Conservation (phyloP, 2,329 filamentous ascomycete genomes). For the Leptodontidium sp. region DNA sequence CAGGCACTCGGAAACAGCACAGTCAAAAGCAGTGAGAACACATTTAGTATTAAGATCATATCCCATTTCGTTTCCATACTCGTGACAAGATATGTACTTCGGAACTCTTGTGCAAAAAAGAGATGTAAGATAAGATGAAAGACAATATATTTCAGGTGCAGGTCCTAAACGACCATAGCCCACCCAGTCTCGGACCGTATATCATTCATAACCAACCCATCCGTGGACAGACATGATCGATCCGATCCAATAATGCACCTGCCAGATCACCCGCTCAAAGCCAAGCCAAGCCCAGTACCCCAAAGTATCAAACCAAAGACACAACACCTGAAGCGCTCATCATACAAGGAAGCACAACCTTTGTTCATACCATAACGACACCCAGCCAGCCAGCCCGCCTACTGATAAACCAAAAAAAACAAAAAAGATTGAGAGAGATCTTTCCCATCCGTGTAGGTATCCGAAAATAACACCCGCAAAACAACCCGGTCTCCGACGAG, state of each 20-base stretch:
- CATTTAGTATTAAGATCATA: conserved; percentile 20
- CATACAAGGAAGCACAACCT: conserved; percentile 43
- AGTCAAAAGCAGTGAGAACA: background rate
- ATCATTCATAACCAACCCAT: conserved; percentile 37
- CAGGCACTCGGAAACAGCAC: background rate
- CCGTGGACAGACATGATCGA: conserved; percentile 40
- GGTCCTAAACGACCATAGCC: conserved; percentile 32
- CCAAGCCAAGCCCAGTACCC: conserved; percentile 30
- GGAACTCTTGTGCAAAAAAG: conserved; percentile 6
- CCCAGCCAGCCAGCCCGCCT: conserved; percentile 35
- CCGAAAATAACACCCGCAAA: conserved; percentile 43
- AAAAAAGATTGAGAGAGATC: conserved; percentile 44
- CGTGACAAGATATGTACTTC: conserved; percentile 22
- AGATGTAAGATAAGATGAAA: conserved; percentile 19
- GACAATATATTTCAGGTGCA: conserved; percentile 34
- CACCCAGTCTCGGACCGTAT: conserved; percentile 39
- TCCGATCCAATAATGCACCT: conserved; percentile 42
- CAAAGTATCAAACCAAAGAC: conserved; percentile 34
- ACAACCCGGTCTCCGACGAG: conserved; percentile 39
- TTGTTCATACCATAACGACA: conserved; percentile 43
- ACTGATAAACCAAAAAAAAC: conserved; percentile 36
- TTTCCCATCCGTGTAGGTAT: conserved; percentile 43
- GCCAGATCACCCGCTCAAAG: conserved; percentile 41
- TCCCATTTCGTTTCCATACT: conserved; percentile 28
- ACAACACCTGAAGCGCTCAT: conserved; percentile 36